Evolutionary conservation across 129 eudicot genomes (phyloP).

Genomic region (Arctium minus): DNA sequence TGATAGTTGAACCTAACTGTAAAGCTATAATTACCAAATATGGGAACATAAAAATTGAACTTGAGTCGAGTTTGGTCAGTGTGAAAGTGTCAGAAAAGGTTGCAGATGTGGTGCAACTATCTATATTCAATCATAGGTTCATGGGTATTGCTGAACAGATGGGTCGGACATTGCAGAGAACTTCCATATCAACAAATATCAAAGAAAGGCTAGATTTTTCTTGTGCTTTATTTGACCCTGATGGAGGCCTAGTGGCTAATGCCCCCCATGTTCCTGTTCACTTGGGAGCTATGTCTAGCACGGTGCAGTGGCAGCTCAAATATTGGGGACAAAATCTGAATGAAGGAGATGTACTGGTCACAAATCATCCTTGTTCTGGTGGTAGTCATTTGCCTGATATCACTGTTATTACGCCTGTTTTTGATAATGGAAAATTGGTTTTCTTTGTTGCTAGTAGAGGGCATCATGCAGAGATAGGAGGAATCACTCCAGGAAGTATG

Average conservation of each 20-base stretch:
- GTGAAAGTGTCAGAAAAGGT: constrained; percentile 55
- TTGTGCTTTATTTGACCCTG: constrained; percentile 94
- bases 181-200: constrained; percentile 94
- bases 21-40: constrained; percentile 76
- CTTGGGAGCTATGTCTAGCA: constrained; percentile 98
- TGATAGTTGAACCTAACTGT: constrained; percentile 85
- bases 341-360: constrained; percentile 91
- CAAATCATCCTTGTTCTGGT: constrained; percentile 94
- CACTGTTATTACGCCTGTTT: constrained; percentile 91
- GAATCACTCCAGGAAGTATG: constrained; percentile 99
- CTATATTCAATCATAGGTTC: constrained; percentile 87
- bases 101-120: constrained; percentile 94
- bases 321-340: constrained; percentile 80
- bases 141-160: constrained; percentile 99
- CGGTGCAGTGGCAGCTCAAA: constrained; percentile 85
- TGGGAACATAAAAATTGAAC: constrained; percentile 90
- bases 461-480: constrained; percentile 98
- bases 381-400: constrained; percentile 98
- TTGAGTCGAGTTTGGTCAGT: constrained; percentile 37
- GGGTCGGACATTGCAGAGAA: constrained; percentile 96
- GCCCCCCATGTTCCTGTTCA: constrained; percentile 99
- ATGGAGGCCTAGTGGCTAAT: constrained; percentile 94
- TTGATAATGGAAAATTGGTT: constrained; percentile 59
- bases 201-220: constrained; percentile 95
- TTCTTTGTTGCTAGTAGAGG: constrained; percentile 98